phyloP scores from a whole-genome alignment of 2,329 filamentous ascomycete genomes.

The Colletotrichum brevisporum region DNA sequence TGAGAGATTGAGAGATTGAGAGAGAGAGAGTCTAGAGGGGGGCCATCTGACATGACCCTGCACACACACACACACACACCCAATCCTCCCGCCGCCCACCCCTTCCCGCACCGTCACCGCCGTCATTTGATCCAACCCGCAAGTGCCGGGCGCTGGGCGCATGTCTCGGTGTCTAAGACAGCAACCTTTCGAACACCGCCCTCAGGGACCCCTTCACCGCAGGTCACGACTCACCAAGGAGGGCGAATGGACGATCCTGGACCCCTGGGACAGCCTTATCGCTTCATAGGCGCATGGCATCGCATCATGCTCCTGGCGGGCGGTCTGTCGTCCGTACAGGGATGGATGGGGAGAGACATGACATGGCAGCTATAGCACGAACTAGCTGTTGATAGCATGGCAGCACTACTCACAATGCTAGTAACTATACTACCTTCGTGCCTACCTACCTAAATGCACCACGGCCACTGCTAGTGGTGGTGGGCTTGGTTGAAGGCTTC shows the following conservation, averaged over 20 bases:
- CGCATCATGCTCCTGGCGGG: slow-evolving; percentile 9
- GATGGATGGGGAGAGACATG: background rate
- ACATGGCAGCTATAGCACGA: no score
- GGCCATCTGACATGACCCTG: slow-evolving; percentile 5
- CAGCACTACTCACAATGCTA: no score
- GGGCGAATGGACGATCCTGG: slow-evolving; percentile 12
- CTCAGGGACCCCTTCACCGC: slow-evolving; percentile 34
- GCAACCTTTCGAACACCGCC: background rate
- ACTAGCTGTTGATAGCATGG: background rate
- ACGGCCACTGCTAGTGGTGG: no score
- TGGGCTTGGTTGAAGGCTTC: background rate
- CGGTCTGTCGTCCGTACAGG: background rate
- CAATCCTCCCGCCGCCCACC: slow-evolving; percentile 25
- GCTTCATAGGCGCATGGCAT: slow-evolving; percentile 22
- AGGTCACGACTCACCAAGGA: slow-evolving; percentile 30
- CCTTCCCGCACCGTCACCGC: slow-evolving; percentile 36
- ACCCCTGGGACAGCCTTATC: slow-evolving; percentile 22
- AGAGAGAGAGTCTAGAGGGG: slow-evolving; percentile 5
- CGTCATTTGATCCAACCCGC: slow-evolving; percentile 38
- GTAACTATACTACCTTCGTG: no score
- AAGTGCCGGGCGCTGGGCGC: slow-evolving; percentile 26
- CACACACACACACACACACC: slow-evolving; percentile 4
- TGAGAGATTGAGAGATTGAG: background rate
- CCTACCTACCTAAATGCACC: no score
- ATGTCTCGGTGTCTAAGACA: slow-evolving; percentile 38